Base-by-base conservation (phyloP, 495 filamentous ascomycete species). In the Bryoglossum gracile region DNA sequence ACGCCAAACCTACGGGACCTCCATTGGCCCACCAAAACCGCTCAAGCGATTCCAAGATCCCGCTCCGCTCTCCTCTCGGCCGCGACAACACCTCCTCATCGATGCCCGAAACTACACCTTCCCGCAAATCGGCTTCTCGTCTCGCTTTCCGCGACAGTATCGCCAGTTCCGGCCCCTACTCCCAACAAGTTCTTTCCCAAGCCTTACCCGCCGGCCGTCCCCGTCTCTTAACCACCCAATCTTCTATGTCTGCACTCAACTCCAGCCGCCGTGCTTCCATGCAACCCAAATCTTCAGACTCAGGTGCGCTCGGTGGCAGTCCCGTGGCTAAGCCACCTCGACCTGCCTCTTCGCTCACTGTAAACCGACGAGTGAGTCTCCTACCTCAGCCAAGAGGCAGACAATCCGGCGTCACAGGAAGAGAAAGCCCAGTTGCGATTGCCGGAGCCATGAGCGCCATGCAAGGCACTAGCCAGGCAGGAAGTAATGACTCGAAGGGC, bases 61-160 rank as follows among this genome's bases (percentile, higher is more conserved):
- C 62, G 4, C 56, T 73, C 11, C 66, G 72, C 14, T 75, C 66
- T 48, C 65, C 74, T 19, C 58, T 76, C 2, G 62, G 57, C 25
- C 66, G 69, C 21, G 67, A 65, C 25, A 51, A 49, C 2, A 44
- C 72, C 0, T 66, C 72, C 4, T 57, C 63, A 28, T 62, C 65
- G n/a, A 57, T 63, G 38, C 59, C 63, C 2, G 66, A 68, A 24
- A 59, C 65, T 14, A 68, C 65, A 51, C 54, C 54, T 13, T 46
- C 51, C n/a, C 46, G 51, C 4, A 57, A 40, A 1, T 54, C 57
- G 10, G 64, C 62, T 14, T 63, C 62, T 38, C 68, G 66, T 16
- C 55, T 67, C 11, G 74, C 72, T 14, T 76, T 74, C 63, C 66
- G 73, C 36, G 74, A 77, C 16, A 62, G 71, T 13, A 52, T 77